These are phyloP conservation scores for Neopestalotiopsis rosae DNA, from an alignment of 2,329 filamentous ascomycete species.

Conservation along the genomic window DNA sequence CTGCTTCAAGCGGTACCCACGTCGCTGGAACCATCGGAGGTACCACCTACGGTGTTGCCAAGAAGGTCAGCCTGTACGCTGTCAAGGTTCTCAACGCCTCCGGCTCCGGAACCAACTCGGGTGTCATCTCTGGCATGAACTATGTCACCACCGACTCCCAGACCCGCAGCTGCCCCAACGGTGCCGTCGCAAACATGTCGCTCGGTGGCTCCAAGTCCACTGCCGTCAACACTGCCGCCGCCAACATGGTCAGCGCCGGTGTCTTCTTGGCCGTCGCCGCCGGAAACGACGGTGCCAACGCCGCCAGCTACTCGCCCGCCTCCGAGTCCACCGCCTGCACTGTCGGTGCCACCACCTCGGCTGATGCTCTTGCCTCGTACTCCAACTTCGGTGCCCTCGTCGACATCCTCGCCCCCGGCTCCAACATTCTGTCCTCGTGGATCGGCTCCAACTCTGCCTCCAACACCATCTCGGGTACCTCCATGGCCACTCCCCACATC, in stretches of 20 bases:
- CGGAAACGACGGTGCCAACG: slow-evolving; percentile 54
- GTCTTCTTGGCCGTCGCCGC: slow-evolving; percentile 62
- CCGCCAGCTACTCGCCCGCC: slow-evolving; percentile 51
- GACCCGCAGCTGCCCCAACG: slow-evolving; percentile 44
- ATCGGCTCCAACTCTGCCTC: slow-evolving; percentile 37
- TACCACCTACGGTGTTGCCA: slow-evolving; percentile 50
- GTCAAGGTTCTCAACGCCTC: slow-evolving; percentile 50
- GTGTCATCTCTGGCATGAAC: slow-evolving; percentile 50
- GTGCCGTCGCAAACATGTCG: slow-evolving; percentile 61
- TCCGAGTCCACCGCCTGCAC: slow-evolving; percentile 55
- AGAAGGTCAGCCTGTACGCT: slow-evolving; percentile 47
- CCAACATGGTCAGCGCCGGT: slow-evolving; percentile 48
- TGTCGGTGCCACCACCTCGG: slow-evolving; percentile 52
- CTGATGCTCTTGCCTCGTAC: slow-evolving; percentile 49
- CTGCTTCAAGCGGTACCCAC: slow-evolving; percentile 44
- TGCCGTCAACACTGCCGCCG: slow-evolving; percentile 57
- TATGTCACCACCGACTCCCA: slow-evolving; percentile 43
- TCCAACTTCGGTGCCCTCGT: slow-evolving; percentile 58
- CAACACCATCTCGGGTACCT: slow-evolving; percentile 54
- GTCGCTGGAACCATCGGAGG: slow-evolving; percentile 51
- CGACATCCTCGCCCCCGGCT: slow-evolving; percentile 54
- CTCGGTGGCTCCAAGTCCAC: slow-evolving; percentile 54
- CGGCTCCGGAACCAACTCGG: slow-evolving; percentile 44
- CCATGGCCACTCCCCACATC: slow-evolving; percentile 42
- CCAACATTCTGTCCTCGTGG: slow-evolving; percentile 32